Conservation (phyloP, 805 yeast genomes). For the Cyberlindnera veronae region DNA sequence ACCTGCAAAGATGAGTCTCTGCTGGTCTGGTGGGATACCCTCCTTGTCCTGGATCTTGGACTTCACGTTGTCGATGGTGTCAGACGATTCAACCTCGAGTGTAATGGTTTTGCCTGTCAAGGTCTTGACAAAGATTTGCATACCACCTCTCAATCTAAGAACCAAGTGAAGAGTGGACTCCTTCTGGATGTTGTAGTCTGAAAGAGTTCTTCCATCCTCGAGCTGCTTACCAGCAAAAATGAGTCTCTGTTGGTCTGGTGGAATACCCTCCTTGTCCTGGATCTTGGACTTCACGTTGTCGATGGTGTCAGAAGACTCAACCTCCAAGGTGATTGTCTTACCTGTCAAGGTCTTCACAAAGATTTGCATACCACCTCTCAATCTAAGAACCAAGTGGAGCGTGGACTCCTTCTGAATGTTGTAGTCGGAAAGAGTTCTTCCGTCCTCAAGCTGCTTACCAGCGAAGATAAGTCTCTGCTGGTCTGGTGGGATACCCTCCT, state of each 20-base stretch:
- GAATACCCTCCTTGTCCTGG: conserved; percentile 98
- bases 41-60: conserved; percentile 97
- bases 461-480: conserved; percentile 94
- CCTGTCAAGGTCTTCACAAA: conserved; percentile 97
- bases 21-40: conserved; percentile 99
- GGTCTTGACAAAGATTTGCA: conserved; percentile 96
- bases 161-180: conserved; percentile 85
- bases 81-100: conserved; percentile 96
- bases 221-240: conserved; percentile 94
- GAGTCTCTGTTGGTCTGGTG: conserved; percentile 96
- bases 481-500: conserved; percentile 96
- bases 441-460: conserved; percentile 95
- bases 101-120: conserved; percentile 97
- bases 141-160: conserved; percentile 69
- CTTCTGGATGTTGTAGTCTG: conserved; percentile 93
- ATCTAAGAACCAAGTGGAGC: conserved; percentile 76
- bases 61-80: conserved; percentile 92
- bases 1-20: conserved; percentile 95
- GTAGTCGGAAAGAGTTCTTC: conserved; percentile 91
- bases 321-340: conserved; percentile 93
- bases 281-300: conserved; percentile 92
- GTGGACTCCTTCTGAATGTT: conserved; percentile 95
- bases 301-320: conserved; percentile 91
- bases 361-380: conserved; percentile 90
- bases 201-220: conserved; percentile 90